Base-by-base conservation (phyloP, 2,329 filamentous ascomycete genomes). In the Xylaria sp. region DNA sequence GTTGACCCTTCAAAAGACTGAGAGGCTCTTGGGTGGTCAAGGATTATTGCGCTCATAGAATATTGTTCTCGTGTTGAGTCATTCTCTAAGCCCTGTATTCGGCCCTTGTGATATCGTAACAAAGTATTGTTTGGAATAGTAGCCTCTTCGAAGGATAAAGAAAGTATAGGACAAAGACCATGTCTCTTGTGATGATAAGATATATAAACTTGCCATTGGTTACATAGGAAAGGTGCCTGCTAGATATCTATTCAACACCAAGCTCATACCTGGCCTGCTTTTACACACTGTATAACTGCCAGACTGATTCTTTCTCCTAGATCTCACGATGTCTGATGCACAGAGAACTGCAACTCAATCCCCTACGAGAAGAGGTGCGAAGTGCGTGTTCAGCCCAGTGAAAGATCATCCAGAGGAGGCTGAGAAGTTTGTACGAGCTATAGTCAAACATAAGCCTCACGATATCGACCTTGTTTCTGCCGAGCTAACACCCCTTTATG, bases 401-500 rank as follows among this genome's bases (percentile, higher is more conserved):
- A 74, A 70, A 63, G 56, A 71, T 9, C 23, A 70, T 1, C 73
- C 74, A 2, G 69, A 63, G 9, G 62, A 63, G 54, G 71, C 74
- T 1, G 71, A 63, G 28, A 61, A 62, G 1, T 56, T 74, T 20
- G 66, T 78, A 2, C 68, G 60, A 13, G 15, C 4, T 2, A 63
- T 76, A 51, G 69, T 70, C 62, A 74, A 74, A 48, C 58, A 62
- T 25, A 69, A 70, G 15, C 68, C 65, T 0, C 41, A 69, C 1
- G 68, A 74, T n/a, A 44, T 72, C 1, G 71, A 75, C 6, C 56
- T 70, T 5, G 74, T 68, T 0, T 69, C 74, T 1, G 59, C 60
- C 0, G 68, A 75, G 46, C 55, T 78, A 13, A 71, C 74, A 2
- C 71, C 71, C 0, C 58, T 77, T 32, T 76, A 70, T 28, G 74